phyloP scores from a whole-genome alignment of 352 stramenopile species.

The Bremia lactucae region DNA sequence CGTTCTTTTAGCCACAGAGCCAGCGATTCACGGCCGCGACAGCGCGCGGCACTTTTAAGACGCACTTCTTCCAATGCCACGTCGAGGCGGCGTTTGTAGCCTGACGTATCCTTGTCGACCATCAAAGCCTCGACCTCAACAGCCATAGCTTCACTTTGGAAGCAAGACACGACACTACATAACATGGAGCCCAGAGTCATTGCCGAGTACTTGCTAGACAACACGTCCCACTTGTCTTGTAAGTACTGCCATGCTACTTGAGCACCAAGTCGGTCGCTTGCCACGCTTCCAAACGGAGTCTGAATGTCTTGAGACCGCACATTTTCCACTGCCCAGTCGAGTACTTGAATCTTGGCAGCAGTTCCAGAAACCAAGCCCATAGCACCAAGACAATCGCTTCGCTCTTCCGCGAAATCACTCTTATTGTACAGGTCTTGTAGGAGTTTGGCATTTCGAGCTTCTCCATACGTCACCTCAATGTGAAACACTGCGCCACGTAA shows the following conservation, averaged over 20 bases:
- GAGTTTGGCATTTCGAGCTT: slow-evolving; percentile 34
- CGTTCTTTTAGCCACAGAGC: slow-evolving; percentile 45
- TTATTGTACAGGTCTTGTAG: slow-evolving; percentile 52
- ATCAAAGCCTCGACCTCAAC: slow-evolving; percentile 49
- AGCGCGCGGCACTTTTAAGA: slow-evolving; percentile 37
- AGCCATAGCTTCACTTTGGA: slow-evolving; percentile 39
- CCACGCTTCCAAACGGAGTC: slow-evolving; percentile 41
- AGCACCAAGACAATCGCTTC: slow-evolving; percentile 41
- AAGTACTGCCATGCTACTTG: slow-evolving; percentile 61
- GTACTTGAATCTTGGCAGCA: slow-evolving; percentile 37
- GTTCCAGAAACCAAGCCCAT: slow-evolving; percentile 40
- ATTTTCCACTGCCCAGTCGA: slow-evolving; percentile 65
- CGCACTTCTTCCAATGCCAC: slow-evolving; percentile 47
- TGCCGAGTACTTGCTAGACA: slow-evolving; percentile 48
- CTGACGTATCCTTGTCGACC: slow-evolving; percentile 39
- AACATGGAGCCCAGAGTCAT: slow-evolving; percentile 42
- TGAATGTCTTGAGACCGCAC: slow-evolving; percentile 62
- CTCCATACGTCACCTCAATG: slow-evolving; percentile 33
- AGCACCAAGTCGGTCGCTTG: slow-evolving; percentile 29
- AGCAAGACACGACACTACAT: slow-evolving; percentile 24
- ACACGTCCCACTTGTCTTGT: slow-evolving; percentile 45
- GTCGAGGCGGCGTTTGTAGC: slow-evolving; percentile 44
- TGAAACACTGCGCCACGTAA: slow-evolving; percentile 45
- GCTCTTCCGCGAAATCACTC: slow-evolving; percentile 58
- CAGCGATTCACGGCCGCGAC: slow-evolving; percentile 41